These are phyloP conservation scores for Quillaja saponaria DNA, from an alignment of 306 rosid genomes.

Conservation along the genomic window DNA sequence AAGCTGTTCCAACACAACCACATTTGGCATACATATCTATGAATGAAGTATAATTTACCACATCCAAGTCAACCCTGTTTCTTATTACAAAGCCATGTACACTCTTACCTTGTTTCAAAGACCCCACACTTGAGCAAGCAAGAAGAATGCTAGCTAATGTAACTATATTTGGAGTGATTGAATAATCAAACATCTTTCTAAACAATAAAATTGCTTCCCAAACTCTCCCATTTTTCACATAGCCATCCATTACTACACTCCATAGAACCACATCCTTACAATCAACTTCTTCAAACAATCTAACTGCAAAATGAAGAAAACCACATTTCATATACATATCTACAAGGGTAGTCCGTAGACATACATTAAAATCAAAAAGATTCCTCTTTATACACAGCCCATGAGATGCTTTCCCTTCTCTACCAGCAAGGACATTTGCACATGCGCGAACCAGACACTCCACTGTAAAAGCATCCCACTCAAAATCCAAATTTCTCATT, in stretches of 20 bases:
- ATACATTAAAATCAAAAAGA: slow-evolving; percentile 20
- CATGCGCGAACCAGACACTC: slow-evolving; percentile 21
- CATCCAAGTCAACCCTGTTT: slow-evolving; percentile 32
- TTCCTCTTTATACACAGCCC: slow-evolving; percentile 22
- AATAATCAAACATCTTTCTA: slow-evolving; percentile 21
- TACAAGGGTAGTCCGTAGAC: slow-evolving; percentile 21
- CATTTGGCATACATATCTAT: slow-evolving; percentile 26
- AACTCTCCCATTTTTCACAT: slow-evolving; percentile 21
- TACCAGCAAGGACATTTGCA: slow-evolving; percentile 10
- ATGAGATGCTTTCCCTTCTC: slow-evolving; percentile 32
- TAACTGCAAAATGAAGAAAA: slow-evolving; percentile 14
- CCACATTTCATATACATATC: slow-evolving; percentile 29
- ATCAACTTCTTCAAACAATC: slow-evolving; percentile 26
- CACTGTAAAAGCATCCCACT: slow-evolving; percentile 18
- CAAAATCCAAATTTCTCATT: slow-evolving; percentile 11
- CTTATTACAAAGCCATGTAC: slow-evolving; percentile 24
- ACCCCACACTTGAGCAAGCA: slow-evolving; percentile 29
- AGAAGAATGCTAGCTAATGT: slow-evolving; percentile 8
- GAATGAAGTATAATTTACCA: slow-evolving; percentile 14
- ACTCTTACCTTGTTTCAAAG: slow-evolving; percentile 26
- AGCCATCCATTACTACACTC: slow-evolving; percentile 15
- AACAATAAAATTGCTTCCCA: slow-evolving; percentile 20
- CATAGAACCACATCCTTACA: slow-evolving; percentile 27
- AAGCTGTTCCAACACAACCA: slow-evolving; percentile 20
- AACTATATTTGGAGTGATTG: slow-evolving; percentile 10